Evolutionary conservation across 2,329 filamentous ascomycete genomes (phyloP), one percentile per base, ranked within the genome.

Genomic region (Metarhizium rileyi): DNA sequence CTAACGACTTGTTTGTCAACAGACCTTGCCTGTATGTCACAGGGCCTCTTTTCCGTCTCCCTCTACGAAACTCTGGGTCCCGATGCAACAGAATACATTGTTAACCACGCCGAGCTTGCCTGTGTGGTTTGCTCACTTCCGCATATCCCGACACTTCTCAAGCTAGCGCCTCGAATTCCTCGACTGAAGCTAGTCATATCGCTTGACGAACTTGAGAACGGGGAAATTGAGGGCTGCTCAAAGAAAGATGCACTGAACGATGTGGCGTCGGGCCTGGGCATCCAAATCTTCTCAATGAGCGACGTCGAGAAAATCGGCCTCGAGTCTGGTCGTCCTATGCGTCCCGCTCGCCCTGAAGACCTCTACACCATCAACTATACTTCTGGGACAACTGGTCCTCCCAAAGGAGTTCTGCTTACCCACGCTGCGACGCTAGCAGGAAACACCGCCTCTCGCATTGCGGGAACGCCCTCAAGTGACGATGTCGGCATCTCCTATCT

Each of bases 31-130:
- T 84, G 87, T 64, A 83, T 87, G 71, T 91, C 90, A 12, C 93
- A 97, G 67, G 81, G 85, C 9, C 79, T 96, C 30, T 97, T 78
- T 70, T 87, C 86, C 20, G 89, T 97, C 50, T 95, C 90, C 5
- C 84, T 97, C 47, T 98, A 98, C 73, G 93, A 97, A 68, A 96
- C 90, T 9, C 79, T 97, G 4, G 91, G 91, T 9, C 84, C 91
- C 12, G 87, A 95, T 57, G 81, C 90, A 2, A 90, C 87, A 50
- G 89, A 97, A 70, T 97, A 87, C 71, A 96, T 98, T 67, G 86
- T 96, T 71, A 94, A 94, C 69, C 91, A 97, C 65, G 81, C 89
- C 48, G 77, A 83, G 54, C 72, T 97, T 50, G 68, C 76, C 51
- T 87, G 84, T 60, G 81, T 97, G 36, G 82, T 86, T 55, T 84